phyloP scores from a whole-genome alignment of 345 rosid species.

The Eucalyptus viminalis region DNA sequence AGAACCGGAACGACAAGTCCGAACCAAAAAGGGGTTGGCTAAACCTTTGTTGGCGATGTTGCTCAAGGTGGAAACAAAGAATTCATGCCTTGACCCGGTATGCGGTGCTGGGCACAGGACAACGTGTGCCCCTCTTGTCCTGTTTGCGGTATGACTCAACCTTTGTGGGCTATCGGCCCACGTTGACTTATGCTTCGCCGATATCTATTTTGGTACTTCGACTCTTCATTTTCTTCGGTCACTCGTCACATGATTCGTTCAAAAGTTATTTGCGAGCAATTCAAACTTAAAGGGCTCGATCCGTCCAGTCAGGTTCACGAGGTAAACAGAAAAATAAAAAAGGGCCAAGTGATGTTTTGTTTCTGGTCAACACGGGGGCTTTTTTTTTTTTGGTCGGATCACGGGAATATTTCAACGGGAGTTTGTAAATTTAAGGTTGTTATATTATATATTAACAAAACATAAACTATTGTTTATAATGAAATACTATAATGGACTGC shows the following conservation, averaged over 20 bases:
- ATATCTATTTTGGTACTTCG: neutral
- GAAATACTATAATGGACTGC: too few relatives aligned
- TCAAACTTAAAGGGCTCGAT: neutral
- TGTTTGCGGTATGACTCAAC: neutral
- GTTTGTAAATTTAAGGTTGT: too few relatives aligned
- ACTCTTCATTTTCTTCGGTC: neutral
- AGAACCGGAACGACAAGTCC: neutral
- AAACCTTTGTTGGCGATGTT: neutral
- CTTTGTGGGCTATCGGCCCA: neutral
- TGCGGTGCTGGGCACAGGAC: neutral
- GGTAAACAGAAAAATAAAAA: too few relatives aligned
- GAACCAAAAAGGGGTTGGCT: neutral
- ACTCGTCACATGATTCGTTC: neutral
- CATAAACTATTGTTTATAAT: too few relatives aligned
- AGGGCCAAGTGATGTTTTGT: too few relatives aligned
- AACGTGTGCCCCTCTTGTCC: neutral
- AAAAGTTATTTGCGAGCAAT: neutral
- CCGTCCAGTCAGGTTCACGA: too few relatives aligned
- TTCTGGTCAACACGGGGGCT: too few relatives aligned
- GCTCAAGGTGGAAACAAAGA: neutral
- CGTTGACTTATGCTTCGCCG: neutral
- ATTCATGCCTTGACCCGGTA: neutral
- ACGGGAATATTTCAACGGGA: too few relatives aligned
- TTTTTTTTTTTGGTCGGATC: too few relatives aligned
- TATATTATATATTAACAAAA: too few relatives aligned